These are phyloP conservation scores for Tillandsia leiboldiana DNA, from an alignment of 176 grass and related monocot genomes.

Conservation along the genomic window DNA sequence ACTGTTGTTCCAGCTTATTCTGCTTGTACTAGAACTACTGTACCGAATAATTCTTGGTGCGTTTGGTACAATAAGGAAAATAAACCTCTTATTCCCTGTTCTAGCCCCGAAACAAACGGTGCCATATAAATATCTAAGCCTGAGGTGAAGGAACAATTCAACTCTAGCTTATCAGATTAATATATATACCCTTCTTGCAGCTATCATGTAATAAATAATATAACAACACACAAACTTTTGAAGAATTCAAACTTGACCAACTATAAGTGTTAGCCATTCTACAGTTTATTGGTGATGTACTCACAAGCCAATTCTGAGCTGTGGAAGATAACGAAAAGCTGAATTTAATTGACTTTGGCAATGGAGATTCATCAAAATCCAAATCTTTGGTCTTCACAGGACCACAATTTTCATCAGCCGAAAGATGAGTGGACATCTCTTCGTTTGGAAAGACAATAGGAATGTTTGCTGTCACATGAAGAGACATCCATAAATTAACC, in stretches of 20 bases:
- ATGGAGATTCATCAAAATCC: neutral
- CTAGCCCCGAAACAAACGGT: too few relatives aligned
- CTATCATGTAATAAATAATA: too few relatives aligned
- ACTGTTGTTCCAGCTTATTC: too few relatives aligned
- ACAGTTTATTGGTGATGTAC: neutral
- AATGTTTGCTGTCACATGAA: neutral
- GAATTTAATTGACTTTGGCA: constrained; percentile 4
- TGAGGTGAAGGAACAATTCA: neutral
- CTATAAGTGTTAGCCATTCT: neutral
- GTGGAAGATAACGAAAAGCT: neutral
- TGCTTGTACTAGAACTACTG: too few relatives aligned
- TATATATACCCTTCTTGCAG: neutral
- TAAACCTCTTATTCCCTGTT: too few relatives aligned
- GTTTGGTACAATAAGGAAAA: too few relatives aligned
- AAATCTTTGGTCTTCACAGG: neutral
- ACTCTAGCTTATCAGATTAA: neutral
- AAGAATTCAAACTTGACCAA: neutral
- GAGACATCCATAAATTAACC: neutral
- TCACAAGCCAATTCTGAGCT: neutral
- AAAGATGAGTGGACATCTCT: neutral
- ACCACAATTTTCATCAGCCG: neutral
- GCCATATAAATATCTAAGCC: neutral
- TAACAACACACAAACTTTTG: too few relatives aligned
- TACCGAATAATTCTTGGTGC: too few relatives aligned
- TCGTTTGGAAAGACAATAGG: neutral